phyloP scores from a whole-genome alignment of 78 protist genomes.

The Dictyostelium firmibasis region DNA sequence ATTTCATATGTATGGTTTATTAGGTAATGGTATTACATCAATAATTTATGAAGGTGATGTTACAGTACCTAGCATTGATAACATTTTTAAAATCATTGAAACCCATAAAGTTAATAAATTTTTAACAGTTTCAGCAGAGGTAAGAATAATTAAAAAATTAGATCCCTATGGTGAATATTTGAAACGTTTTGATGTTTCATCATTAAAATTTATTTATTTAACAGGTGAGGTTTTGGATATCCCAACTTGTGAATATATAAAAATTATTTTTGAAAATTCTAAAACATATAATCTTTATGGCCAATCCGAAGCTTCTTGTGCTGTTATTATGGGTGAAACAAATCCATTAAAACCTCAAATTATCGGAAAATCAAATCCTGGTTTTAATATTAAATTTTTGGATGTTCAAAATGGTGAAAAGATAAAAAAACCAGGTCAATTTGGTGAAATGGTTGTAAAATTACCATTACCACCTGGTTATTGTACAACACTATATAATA shows the following conservation, averaged over 20 bases:
- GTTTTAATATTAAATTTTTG: not conserved
- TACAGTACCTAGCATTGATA: slow-evolving; percentile 64
- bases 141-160: slow-evolving; percentile 29
- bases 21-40: slow-evolving; percentile 38
- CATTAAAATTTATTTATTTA: not conserved
- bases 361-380: not conserved
- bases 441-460: not conserved
- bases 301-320: not conserved
- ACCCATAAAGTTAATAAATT: slow-evolving; percentile 26
- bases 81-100: slow-evolving; percentile 25
- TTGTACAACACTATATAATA: not conserved
- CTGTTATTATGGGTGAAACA: too few relatives aligned
- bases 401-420: not conserved
- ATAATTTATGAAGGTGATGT: slow-evolving; percentile 75
- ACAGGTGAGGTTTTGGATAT: slow-evolving; percentile 49
- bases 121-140: slow-evolving; percentile 77
- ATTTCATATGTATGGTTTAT: slow-evolving; percentile 25
- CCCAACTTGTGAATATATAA: not conserved
- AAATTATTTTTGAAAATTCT: not conserved
- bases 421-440: not conserved
- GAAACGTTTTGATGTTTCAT: slow-evolving; percentile 5
- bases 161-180: slow-evolving; percentile 42
- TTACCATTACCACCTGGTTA: slow-evolving; percentile 83
- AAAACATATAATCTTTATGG: slow-evolving; percentile 30
- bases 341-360: not conserved